These are phyloP conservation scores for Oryza glumipatula DNA, from an alignment of 176 grass and related monocot genomes.

Conservation along the genomic window DNA sequence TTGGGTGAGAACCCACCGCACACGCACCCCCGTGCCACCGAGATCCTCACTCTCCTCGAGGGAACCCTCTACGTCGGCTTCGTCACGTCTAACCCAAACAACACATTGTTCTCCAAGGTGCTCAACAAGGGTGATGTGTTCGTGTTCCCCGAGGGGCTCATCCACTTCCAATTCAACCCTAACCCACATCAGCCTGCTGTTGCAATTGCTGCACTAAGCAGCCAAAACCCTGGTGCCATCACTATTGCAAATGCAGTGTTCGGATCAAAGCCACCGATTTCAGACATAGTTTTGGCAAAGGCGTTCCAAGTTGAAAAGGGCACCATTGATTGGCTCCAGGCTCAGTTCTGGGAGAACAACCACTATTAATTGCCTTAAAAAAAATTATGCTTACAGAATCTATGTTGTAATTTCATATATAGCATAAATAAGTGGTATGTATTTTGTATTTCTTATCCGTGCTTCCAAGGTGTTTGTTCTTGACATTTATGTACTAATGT, in stretches of 20 bases:
- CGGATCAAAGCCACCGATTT: constrained; percentile 30
- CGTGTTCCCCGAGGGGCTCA: neutral
- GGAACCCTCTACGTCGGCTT: constrained; percentile 33
- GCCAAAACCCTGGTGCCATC: constrained; percentile 15
- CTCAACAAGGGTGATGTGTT: constrained; percentile 41
- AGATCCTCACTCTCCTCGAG: constrained; percentile 24
- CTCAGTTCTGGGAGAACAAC: constrained; percentile 17
- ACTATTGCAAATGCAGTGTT: constrained; percentile 27
- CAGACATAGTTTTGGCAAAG: neutral
- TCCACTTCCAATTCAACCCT: constrained; percentile 39
- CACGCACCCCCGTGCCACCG: constrained; percentile 7
- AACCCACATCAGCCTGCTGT: neutral
- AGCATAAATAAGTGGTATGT: no score
- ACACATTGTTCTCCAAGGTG: constrained; percentile 29
- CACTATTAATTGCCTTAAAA: neutral
- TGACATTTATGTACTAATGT: no score
- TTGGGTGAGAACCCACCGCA: constrained; percentile 29
- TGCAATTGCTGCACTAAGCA: constrained; percentile 18
- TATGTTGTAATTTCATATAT: no score
- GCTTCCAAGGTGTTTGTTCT: no score
- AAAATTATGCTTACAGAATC: no score
- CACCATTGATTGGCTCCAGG: constrained; percentile 41
- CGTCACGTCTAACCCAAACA: constrained; percentile 15
- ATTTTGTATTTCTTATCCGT: no score
- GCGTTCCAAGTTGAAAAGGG: constrained; percentile 29